Conservation (phyloP, 352 stramenopile genomes). For the Phytopythium montanum region DNA sequence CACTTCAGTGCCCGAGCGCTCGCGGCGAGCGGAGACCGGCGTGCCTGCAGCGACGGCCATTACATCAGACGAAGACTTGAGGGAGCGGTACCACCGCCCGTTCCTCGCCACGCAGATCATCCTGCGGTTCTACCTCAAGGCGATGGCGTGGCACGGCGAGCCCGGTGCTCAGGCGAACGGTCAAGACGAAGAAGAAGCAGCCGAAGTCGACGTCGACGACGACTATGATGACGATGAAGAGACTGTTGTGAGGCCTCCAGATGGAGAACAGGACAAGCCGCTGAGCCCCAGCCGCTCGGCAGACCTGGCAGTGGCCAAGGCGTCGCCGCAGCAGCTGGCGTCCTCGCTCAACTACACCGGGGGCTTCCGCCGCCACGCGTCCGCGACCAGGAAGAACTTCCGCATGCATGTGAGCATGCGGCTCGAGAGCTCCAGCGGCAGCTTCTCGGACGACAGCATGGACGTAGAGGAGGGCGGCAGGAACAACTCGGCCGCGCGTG, state of each 20-base stretch:
- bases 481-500: conserved; percentile 35
- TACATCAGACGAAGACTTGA: conserved; percentile 2
- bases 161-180: conserved; percentile 26
- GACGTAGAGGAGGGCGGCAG: conserved; percentile 23
- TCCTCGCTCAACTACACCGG: conserved; percentile 6
- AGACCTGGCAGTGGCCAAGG: conserved; percentile 2
- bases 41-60: neutral
- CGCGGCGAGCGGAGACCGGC: neutral
- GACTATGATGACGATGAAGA: neutral
- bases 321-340: conserved; percentile 6
- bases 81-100: conserved; percentile 50
- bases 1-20: conserved; percentile 25
- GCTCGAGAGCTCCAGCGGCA: conserved; percentile 40
- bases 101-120: conserved; percentile 76
- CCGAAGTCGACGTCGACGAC: conserved; percentile 6
- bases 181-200: neutral
- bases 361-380: conserved; percentile 29
- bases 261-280: neutral
- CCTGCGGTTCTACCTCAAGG: conserved; percentile 69
- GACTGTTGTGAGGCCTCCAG: neutral
- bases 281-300: neutral
- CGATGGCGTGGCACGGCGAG: conserved; percentile 60
- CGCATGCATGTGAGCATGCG: conserved; percentile 32
- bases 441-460: conserved; percentile 34
- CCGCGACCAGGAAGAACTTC: conserved; percentile 32